Conservation (phyloP, 495 filamentous ascomycete species). For the Xylaria bambusicola region DNA sequence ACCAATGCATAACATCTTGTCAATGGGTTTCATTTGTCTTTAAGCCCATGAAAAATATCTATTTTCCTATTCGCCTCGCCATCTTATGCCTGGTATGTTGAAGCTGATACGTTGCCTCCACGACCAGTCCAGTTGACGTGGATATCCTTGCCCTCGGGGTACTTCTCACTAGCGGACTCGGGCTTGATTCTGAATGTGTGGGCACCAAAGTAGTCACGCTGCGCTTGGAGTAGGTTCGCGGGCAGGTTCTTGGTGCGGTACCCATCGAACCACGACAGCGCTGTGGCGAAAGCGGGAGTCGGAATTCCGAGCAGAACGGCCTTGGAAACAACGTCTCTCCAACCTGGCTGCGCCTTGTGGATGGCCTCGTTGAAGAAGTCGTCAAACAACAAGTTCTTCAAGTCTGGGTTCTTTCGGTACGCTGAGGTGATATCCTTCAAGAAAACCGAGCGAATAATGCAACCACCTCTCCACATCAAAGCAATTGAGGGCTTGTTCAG, state of each 20-base stretch:
- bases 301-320: slow-evolving; percentile 91
- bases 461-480: slow-evolving; percentile 99
- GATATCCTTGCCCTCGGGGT: slow-evolving; percentile 84
- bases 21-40: slow-evolving; percentile 29
- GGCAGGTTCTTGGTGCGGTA: slow-evolving; percentile 94
- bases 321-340: slow-evolving; percentile 93
- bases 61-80: slow-evolving; percentile 2
- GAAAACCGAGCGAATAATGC: slow-evolving; percentile 99
- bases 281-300: slow-evolving; percentile 92
- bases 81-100: slow-evolving; percentile 93
- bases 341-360: slow-evolving; percentile 91
- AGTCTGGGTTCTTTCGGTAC: slow-evolving; percentile 90
- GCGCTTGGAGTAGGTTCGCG: slow-evolving; percentile 96
- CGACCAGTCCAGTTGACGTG: slow-evolving; percentile 99
- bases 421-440: slow-evolving; percentile 98
- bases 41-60: slow-evolving; percentile 10
- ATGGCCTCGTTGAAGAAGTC: slow-evolving; percentile 99
- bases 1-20: slow-evolving; percentile 13
- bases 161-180: slow-evolving; percentile 77
- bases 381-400: slow-evolving; percentile 97
- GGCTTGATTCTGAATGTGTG: slow-evolving; percentile 99
- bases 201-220: slow-evolving; percentile 98
- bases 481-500: slow-evolving; percentile 99
- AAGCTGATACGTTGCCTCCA: slow-evolving; percentile 94
- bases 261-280: slow-evolving; percentile 96